Conservation (phyloP, 306 rosid species). For the Rosa multiflora region DNA sequence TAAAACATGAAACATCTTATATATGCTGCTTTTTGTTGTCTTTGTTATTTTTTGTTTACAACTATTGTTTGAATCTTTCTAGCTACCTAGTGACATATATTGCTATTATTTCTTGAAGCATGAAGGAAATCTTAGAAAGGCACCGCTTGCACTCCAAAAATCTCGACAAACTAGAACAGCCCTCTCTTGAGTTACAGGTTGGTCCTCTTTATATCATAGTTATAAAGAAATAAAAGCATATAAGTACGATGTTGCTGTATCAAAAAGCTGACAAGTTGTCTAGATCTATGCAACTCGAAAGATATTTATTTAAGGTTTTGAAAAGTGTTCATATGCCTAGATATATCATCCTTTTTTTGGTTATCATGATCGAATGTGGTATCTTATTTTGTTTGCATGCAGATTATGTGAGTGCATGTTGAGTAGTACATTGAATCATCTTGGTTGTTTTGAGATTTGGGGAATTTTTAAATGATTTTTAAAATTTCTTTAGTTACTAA, state of each 20-base stretch:
- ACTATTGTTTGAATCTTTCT: background rate
- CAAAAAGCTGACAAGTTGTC: background rate
- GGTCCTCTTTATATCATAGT: background rate
- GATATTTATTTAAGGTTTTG: background rate
- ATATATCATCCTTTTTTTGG: background rate
- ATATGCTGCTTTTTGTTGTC: background rate
- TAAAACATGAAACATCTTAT: background rate
- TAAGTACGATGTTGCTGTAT: background rate
- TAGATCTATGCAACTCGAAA: background rate
- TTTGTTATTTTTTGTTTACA: background rate
- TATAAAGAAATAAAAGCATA: background rate
- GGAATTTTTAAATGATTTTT: background rate
- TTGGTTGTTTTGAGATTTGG: background rate
- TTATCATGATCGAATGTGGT: background rate
- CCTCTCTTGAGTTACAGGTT: conserved; percentile 93
- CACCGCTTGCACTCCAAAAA: conserved; percentile 80
- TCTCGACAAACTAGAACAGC: conserved; percentile 62
- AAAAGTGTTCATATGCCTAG: background rate
- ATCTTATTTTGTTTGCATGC: background rate
- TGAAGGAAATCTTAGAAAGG: conserved; percentile 76
- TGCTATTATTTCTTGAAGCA: conserved; percentile 44
- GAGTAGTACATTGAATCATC: background rate
- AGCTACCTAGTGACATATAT: conserved; percentile 13
- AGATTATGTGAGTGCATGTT: background rate
- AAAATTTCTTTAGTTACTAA: background rate